These are phyloP conservation scores for Juglanconis oblonga DNA, from an alignment of 2,329 filamentous ascomycete genomes.

Conservation along the genomic window DNA sequence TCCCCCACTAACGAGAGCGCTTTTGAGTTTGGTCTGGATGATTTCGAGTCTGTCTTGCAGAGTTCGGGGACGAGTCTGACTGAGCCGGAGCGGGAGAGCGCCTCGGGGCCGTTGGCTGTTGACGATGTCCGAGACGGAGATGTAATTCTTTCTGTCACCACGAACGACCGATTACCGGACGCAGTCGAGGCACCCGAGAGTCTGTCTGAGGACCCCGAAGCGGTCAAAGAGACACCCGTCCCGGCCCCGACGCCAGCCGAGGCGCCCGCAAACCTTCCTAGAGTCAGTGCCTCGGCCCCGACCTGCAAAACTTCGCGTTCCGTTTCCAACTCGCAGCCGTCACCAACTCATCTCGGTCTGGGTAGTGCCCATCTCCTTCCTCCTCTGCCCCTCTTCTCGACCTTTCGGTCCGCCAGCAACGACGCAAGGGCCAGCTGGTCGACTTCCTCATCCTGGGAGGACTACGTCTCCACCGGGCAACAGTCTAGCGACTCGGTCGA, in stretches of 20 bases:
- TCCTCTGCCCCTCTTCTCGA: not conserved
- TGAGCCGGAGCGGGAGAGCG: not conserved
- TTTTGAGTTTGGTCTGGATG: not conserved
- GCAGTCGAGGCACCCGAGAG: not conserved
- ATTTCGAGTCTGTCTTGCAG: not conserved
- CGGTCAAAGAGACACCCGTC: not conserved
- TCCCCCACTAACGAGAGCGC: not conserved
- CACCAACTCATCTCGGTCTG: not conserved
- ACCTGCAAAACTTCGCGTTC: not conserved
- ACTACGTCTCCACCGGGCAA: slow-evolving; percentile 13
- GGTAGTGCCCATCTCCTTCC: not conserved
- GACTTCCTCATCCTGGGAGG: slow-evolving; percentile 21
- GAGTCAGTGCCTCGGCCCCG: not conserved
- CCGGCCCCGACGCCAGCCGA: not conserved
- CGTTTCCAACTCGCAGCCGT: not conserved
- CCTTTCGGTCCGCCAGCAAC: not conserved
- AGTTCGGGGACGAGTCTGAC: not conserved
- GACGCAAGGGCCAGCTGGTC: slow-evolving; percentile 4
- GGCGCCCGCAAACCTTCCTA: not conserved
- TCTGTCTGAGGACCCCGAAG: not conserved
- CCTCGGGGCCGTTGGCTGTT: not conserved
- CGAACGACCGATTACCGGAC: not conserved
- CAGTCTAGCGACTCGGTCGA: slow-evolving; percentile 16
- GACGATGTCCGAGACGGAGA: not conserved
- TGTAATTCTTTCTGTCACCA: not conserved